phyloP scores from a whole-genome alignment of 164 flowering plant genomes.

The Kalanchoe fedtschenkoi region DNA sequence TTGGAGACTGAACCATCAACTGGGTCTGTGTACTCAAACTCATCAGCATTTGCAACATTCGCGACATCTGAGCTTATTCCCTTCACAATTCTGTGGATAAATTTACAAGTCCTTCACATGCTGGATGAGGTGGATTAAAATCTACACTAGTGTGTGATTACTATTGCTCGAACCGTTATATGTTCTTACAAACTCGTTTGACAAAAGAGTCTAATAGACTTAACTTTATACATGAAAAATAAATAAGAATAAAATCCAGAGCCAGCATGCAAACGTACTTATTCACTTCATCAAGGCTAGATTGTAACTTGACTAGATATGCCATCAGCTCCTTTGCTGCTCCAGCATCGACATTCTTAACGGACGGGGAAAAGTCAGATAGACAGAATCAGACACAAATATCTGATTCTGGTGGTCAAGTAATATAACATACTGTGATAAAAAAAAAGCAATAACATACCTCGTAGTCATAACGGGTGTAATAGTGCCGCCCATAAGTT shows the following conservation, averaged over 20 bases:
- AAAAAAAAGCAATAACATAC: slow-evolving; percentile 29
- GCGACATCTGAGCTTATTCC: slow-evolving; percentile 67
- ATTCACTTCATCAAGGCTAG: slow-evolving; percentile 67
- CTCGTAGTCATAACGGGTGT: slow-evolving; percentile 96
- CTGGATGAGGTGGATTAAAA: neutral
- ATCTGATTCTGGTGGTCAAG: slow-evolving; percentile 4
- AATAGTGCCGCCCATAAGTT: slow-evolving; percentile 87
- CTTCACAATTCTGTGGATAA: slow-evolving; percentile 46
- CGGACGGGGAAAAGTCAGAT: slow-evolving; percentile 9
- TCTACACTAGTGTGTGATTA: too few relatives aligned
- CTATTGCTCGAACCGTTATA: too few relatives aligned
- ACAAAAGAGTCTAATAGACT: neutral
- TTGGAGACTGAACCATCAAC: slow-evolving; percentile 95
- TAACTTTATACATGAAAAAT: neutral
- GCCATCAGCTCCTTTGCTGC: slow-evolving; percentile 95
- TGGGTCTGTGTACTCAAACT: slow-evolving; percentile 96
- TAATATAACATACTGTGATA: neutral
- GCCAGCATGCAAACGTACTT: slow-evolving; percentile 29
- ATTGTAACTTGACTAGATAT: slow-evolving; percentile 71
- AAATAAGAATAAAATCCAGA: too few relatives aligned
- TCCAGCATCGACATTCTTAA: slow-evolving; percentile 90
- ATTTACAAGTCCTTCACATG: neutral
- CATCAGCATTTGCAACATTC: slow-evolving; percentile 65
- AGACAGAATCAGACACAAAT: slow-evolving; percentile 8
- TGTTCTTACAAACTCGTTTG: too few relatives aligned